Conservation (phyloP, 495 filamentous ascomycete genomes). For the Parmelia sp. region DNA sequence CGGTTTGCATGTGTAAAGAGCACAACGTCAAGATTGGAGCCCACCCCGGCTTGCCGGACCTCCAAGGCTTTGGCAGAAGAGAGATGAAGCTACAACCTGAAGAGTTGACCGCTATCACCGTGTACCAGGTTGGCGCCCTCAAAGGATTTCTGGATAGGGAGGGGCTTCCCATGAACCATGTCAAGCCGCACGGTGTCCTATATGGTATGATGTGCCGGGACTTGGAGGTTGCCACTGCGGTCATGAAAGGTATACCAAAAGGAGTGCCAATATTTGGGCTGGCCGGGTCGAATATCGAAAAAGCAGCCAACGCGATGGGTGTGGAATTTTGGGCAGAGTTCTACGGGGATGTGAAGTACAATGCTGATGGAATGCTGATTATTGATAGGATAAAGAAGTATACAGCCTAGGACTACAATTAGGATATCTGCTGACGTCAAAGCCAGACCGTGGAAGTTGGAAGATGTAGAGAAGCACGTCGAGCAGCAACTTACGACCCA, state of each 20-base stretch:
- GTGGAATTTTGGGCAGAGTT: constrained; percentile 53
- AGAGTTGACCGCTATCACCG: constrained; percentile 49
- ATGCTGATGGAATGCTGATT: constrained; percentile 41
- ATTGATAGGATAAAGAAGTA: constrained; percentile 52
- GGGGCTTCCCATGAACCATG: constrained; percentile 48
- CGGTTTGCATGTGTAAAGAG: constrained; percentile 49
- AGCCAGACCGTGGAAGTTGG: constrained; percentile 40
- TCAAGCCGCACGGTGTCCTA: constrained; percentile 54
- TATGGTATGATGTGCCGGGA: constrained; percentile 55
- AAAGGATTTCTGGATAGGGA: constrained; percentile 51
- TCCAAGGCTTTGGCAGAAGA: constrained; percentile 57
- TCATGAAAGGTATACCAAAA: constrained; percentile 45
- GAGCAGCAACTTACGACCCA: constrained; percentile 39
- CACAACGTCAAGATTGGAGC: constrained; percentile 50
- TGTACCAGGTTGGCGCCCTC: constrained; percentile 57
- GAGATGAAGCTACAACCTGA: constrained; percentile 49
- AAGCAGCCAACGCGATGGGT: constrained; percentile 45
- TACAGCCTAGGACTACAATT: constrained; percentile 2
- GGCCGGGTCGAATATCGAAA: constrained; percentile 48
- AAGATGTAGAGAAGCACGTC: constrained; percentile 43
- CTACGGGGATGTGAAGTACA: constrained; percentile 55
- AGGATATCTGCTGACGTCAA: background rate
- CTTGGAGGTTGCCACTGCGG: constrained; percentile 44
- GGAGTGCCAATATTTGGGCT: constrained; percentile 52
- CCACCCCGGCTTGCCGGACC: constrained; percentile 55